These are phyloP conservation scores for Polyporus tsugae DNA, from an alignment of 1,284 basidiomycete genomes.

Conservation along the genomic window DNA sequence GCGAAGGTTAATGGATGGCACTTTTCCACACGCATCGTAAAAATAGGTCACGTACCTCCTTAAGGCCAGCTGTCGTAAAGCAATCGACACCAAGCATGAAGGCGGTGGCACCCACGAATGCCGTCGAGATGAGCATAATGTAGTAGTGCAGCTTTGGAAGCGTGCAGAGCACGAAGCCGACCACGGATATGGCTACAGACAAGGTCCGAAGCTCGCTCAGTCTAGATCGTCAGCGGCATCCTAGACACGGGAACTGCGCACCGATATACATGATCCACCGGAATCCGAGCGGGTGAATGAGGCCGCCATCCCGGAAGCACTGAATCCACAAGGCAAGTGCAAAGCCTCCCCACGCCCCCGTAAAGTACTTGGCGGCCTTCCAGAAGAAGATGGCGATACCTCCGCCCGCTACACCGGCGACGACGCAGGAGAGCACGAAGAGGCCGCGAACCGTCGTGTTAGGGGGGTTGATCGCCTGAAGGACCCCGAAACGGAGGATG, in stretches of 20 bases:
- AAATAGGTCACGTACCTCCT: constrained; percentile 69
- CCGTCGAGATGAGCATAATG: constrained; percentile 83
- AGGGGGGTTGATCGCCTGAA: constrained; percentile 85
- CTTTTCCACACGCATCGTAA: constrained; percentile 6
- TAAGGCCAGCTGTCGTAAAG: constrained; percentile 89
- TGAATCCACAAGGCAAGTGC: constrained; percentile 89
- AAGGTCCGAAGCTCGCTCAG: constrained; percentile 28
- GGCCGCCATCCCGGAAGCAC: constrained; percentile 82
- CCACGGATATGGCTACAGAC: constrained; percentile 45
- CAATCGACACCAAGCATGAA: constrained; percentile 95
- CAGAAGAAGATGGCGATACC: constrained; percentile 90
- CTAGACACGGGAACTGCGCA: constrained; percentile 43
- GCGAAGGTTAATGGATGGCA: constrained; percentile 16
- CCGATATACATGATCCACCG: constrained; percentile 92
- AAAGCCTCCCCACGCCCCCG: constrained; percentile 91
- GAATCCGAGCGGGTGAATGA: constrained; percentile 78
- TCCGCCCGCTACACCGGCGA: constrained; percentile 87
- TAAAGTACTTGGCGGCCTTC: constrained; percentile 86
- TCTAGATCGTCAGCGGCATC: constrained; percentile 3
- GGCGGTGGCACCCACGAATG: constrained; percentile 90
- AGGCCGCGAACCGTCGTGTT: constrained; percentile 82
- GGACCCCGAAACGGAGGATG: constrained; percentile 89
- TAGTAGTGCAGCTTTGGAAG: constrained; percentile 76
- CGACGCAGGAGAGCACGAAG: constrained; percentile 84
- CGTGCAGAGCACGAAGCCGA: constrained; percentile 58